phyloP scores from a whole-genome alignment of 306 rosid genomes.

The Pterocarpus macrocarpus region DNA sequence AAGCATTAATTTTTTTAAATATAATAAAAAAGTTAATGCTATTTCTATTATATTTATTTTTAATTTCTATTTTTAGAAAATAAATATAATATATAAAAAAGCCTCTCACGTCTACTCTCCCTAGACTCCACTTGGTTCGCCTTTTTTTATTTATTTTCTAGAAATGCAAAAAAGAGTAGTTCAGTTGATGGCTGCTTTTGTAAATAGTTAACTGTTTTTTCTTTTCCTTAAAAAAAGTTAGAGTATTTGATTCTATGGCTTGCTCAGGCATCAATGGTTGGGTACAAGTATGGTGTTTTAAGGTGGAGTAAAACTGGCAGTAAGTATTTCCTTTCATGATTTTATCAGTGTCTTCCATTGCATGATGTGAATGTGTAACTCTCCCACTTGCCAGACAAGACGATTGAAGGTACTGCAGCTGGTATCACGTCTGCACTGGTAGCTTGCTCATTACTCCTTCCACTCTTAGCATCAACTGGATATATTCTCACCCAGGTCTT shows the following conservation, averaged over 20 bases:
- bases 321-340: slow-evolving; percentile 55
- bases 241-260: too few species aligned
- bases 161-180: neutral
- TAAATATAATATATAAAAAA: too few species aligned
- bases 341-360: slow-evolving; percentile 36
- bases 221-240: too few species aligned
- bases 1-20: too few species aligned
- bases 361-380: slow-evolving; percentile 39
- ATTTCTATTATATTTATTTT: too few species aligned
- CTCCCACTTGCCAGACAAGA: slow-evolving; percentile 76
- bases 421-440: slow-evolving; percentile 95
- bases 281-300: slow-evolving; percentile 92
- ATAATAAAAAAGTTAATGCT: too few species aligned
- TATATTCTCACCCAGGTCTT: slow-evolving; percentile 85
- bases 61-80: too few species aligned
- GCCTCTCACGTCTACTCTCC: too few species aligned
- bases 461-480: slow-evolving; percentile 88
- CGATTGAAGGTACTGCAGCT: slow-evolving; percentile 98
- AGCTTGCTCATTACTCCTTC: slow-evolving; percentile 90
- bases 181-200: too few species aligned
- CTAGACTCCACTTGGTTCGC: too few species aligned
- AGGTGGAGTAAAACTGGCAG: slow-evolving; percentile 98
- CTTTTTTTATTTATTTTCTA: neutral
- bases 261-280: slow-evolving; percentile 92
- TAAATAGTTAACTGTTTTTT: too few species aligned